Base-by-base conservation (phyloP, 164 flowering plant species). In the Echeveria elegans region DNA sequence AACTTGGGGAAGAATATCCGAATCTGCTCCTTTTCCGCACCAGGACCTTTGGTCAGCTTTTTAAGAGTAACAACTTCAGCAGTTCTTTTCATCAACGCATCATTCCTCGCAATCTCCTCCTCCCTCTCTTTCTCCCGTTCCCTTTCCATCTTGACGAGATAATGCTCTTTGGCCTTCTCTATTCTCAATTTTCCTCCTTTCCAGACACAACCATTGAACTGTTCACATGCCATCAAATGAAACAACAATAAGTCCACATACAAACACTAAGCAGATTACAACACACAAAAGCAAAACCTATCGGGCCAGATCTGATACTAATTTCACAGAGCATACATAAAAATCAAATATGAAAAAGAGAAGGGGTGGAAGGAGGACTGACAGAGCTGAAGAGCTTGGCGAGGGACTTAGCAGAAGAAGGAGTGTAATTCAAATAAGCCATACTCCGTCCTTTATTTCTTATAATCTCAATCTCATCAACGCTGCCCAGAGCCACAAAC, bases 181-280 rank as follows among this genome's bases (percentile, higher is more conserved):
- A 94, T 86, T 71, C 69, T 83, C 72, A 94, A 73, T 64, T 71
- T 82, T 37, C 96, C 96, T 34, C 96, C 97, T 72, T 89, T 94
- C 98, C 98, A 94, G 18, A 75, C 69, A 61, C 97, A 94, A 23
- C 97, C 96, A 77, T 88, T 94, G 66, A 89, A 94, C 98, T 88
- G 34, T 3, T 5, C 31, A 40, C 11, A 47, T 16, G 9, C 40
- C 37, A 34, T 34, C 37, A 34, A 34, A 34, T 34, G n/a, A n/a
- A 48, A 18, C 64, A 24, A 1, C 14, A 69, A 34, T 18, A 26
- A 63, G 8, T 10, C 5, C n/a, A 50, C 1, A 6, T 6, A 21
- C 24, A 50, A 50, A 23, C 11, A 3, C 37, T 34, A 34, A 34
- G 37, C 37, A 34, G 7, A 3, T 3, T 34, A 34, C 37, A 34